These are phyloP conservation scores for Herpotrichia juniperi DNA, from an alignment of 2,329 filamentous ascomycete species.

Conservation along the genomic window DNA sequence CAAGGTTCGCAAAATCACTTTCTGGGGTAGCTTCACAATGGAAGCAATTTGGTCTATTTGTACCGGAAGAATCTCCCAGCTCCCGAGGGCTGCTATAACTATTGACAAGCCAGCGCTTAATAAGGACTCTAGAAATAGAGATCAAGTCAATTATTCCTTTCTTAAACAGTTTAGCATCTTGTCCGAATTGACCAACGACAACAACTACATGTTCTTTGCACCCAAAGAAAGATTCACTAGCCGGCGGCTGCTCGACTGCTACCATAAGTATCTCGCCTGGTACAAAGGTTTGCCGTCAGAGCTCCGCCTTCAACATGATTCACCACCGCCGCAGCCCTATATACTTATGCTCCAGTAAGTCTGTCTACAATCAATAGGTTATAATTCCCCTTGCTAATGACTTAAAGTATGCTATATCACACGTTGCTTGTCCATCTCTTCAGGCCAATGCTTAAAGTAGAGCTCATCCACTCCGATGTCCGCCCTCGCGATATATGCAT, in stretches of 20 bases:
- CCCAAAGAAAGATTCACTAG: conserved; percentile 70
- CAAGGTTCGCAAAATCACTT: conserved; percentile 58
- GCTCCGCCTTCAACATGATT: conserved; percentile 57
- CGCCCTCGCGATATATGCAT: conserved; percentile 70
- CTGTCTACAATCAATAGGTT: background rate
- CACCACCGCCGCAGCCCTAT: conserved; percentile 69
- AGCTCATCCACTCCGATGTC: conserved; percentile 62
- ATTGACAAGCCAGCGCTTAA: conserved; percentile 59
- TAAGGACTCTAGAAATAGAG: conserved; percentile 65
- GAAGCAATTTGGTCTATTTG: conserved; percentile 55
- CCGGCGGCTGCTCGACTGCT: conserved; percentile 66
- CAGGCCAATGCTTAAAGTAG: conserved; percentile 72
- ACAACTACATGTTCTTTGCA: conserved; percentile 74
- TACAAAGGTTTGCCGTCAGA: conserved; percentile 70
- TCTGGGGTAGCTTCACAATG: conserved; percentile 59
- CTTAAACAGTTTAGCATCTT: conserved; percentile 68
- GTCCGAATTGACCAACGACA: conserved; percentile 75
- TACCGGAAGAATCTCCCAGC: conserved; percentile 54
- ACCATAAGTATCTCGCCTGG: conserved; percentile 74
- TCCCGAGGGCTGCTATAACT: conserved; percentile 56
- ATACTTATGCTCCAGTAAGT: conserved; percentile 77
- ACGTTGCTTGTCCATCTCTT: conserved; percentile 76
- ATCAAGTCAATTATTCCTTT: conserved; percentile 51
- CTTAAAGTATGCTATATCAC: conserved; percentile 67
- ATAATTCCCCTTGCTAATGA: background rate